Evolutionary conservation across 768 basidiomycete species (phyloP).

Genomic region (Tricholomella constricta): DNA sequence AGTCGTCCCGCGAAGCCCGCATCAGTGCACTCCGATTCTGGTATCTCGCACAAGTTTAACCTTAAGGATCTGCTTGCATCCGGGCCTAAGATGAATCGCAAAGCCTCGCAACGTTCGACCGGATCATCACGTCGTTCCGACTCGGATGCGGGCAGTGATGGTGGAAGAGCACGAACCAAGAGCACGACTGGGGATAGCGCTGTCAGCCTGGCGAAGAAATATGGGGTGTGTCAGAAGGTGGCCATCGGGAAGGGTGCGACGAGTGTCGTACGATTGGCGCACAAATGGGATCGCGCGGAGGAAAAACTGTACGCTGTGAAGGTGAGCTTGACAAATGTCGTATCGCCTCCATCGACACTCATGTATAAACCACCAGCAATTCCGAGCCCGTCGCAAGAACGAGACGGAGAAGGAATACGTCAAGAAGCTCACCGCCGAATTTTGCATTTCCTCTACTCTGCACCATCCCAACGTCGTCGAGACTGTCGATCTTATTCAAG

Average conservation of each 20-base stretch:
- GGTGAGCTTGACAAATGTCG: slow-evolving; percentile 46
- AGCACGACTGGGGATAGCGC: slow-evolving; percentile 47
- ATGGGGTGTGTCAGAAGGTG: slow-evolving; percentile 94
- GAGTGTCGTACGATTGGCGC: slow-evolving; percentile 91
- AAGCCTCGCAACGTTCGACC: slow-evolving; percentile 67
- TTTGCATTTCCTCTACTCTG: slow-evolving; percentile 96
- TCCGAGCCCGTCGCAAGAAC: slow-evolving; percentile 96
- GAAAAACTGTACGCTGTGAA: slow-evolving; percentile 99
- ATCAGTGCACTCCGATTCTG: slow-evolving; percentile 56
- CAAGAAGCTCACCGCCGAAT: slow-evolving; percentile 99
- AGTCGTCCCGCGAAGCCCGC: slow-evolving; percentile 34
- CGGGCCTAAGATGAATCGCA: slow-evolving; percentile 76
- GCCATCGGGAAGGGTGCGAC: slow-evolving; percentile 99
- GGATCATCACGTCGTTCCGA: slow-evolving; percentile 65
- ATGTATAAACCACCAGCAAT: slow-evolving; percentile 62
- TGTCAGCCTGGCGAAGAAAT: slow-evolving; percentile 74
- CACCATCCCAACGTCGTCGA: slow-evolving; percentile 96
- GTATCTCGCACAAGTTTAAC: slow-evolving; percentile 71
- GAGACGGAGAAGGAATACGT: slow-evolving; percentile 99
- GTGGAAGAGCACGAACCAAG: slow-evolving; percentile 28
- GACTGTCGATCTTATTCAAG: slow-evolving; percentile 99
- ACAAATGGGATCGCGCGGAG: slow-evolving; percentile 97
- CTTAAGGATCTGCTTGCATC: slow-evolving; percentile 77
- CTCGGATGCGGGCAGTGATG: slow-evolving; percentile 49
- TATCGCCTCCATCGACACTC: slow-evolving; percentile 4